phyloP scores from a whole-genome alignment of 306 rosid genomes.

The Sphenostylis stenocarpa region DNA sequence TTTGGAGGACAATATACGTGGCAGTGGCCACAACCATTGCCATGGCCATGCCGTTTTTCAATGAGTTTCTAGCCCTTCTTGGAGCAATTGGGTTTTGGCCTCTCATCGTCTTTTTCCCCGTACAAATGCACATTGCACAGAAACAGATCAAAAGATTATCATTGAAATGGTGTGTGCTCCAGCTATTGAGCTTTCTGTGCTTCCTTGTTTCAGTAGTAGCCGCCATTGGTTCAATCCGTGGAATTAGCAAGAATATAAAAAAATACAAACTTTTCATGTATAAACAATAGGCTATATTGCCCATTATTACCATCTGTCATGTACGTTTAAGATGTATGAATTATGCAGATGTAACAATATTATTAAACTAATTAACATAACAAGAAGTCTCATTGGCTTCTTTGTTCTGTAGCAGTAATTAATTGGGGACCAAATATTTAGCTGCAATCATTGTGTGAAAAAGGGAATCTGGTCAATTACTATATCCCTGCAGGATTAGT shows the following conservation, averaged over 20 bases:
- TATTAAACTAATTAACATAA: neutral
- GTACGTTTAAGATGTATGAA: neutral
- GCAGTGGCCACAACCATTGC: conserved; percentile 32
- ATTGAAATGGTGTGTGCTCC: conserved; percentile 46
- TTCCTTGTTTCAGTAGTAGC: conserved; percentile 50
- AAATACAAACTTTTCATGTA: conserved; percentile 50
- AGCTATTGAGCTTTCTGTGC: conserved; percentile 48
- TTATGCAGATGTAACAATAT: neutral
- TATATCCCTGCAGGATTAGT: too few species aligned
- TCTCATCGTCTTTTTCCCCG: conserved; percentile 52
- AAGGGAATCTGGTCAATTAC: too few species aligned
- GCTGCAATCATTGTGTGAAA: too few species aligned
- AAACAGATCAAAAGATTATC: conserved; percentile 38
- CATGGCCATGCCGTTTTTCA: conserved; percentile 63
- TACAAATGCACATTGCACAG: conserved; percentile 64
- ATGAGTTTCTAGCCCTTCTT: conserved; percentile 59
- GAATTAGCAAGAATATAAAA: conserved; percentile 44
- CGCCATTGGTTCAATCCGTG: conserved; percentile 46
- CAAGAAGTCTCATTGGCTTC: neutral
- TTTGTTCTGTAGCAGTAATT: too few species aligned
- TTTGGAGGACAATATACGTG: conserved; percentile 62
- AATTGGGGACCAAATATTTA: too few species aligned
- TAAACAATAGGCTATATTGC: conserved; percentile 27
- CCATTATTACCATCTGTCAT: neutral
- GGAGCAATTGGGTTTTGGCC: conserved; percentile 76